Conservation (phyloP, 345 rosid species). For the Erucastrum elatum region DNA sequence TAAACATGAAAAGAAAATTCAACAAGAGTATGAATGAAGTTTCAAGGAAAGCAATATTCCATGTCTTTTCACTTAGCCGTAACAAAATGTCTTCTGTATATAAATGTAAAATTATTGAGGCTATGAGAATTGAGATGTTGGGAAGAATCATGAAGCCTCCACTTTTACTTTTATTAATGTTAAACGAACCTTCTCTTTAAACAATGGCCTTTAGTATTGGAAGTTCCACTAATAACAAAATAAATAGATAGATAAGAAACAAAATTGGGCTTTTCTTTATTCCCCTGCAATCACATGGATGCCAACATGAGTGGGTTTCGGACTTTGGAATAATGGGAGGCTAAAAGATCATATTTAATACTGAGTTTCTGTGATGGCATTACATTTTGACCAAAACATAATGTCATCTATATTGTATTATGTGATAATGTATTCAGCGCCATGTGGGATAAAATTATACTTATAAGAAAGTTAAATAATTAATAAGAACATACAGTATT, state of each 20-base stretch:
- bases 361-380: constrained; percentile 19
- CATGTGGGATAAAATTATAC: background rate
- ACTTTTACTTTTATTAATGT: constrained; percentile 19
- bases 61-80: constrained; percentile 31
- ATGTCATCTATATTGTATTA: background rate
- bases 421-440: background rate
- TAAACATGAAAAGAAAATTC: background rate
- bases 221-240: constrained; percentile 26
- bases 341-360: constrained; percentile 5
- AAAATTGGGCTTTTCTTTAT: background rate
- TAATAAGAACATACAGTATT: background rate
- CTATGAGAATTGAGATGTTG: background rate
- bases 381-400: background rate
- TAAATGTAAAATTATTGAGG: constrained; percentile 8
- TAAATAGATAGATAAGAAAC: constrained; percentile 7
- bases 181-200: constrained; percentile 32
- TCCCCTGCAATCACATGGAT: constrained; percentile 26
- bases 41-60: constrained; percentile 22
- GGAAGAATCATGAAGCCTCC: constrained; percentile 25
- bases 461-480: background rate
- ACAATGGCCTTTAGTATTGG: constrained; percentile 39
- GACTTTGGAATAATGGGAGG: constrained; percentile 6
- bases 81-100: constrained; percentile 19
- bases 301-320: constrained; percentile 27
- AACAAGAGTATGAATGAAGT: constrained; percentile 30